Conservation (phyloP, 495 filamentous ascomycete genomes). For the Penicillium longicatenatum region DNA sequence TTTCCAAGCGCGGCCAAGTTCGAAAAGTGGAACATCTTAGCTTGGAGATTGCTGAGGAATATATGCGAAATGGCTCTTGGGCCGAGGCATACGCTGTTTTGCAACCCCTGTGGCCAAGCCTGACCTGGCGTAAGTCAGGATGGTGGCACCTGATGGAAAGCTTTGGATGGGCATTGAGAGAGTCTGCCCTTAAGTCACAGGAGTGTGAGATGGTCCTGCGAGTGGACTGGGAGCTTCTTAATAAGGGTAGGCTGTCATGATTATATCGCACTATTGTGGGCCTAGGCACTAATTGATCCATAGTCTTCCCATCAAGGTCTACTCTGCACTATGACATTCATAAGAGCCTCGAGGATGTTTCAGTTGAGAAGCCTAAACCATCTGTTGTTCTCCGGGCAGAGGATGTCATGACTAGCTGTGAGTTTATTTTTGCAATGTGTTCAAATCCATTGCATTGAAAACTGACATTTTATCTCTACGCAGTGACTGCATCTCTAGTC, state of each 20-base stretch:
- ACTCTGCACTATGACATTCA: conserved; percentile 76
- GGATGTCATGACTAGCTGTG: conserved; percentile 69
- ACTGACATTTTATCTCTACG: conserved; percentile 3
- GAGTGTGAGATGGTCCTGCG: conserved; percentile 67
- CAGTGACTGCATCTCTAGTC: conserved; percentile 68
- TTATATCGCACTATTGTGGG: background rate
- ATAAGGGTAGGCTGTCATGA: conserved; percentile 53
- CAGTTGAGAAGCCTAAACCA: conserved; percentile 56
- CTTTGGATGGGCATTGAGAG: conserved; percentile 70
- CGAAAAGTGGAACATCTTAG: conserved; percentile 69
- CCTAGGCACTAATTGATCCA: conserved; percentile 12
- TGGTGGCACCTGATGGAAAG: conserved; percentile 80
- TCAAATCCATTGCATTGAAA: background rate
- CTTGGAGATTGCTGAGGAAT: conserved; percentile 68
- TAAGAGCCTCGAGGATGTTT: conserved; percentile 61
- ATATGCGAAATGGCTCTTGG: conserved; percentile 64
- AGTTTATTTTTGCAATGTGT: conserved; percentile 21
- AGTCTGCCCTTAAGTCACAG: conserved; percentile 65
- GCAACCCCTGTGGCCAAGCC: conserved; percentile 67
- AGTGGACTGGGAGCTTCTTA: conserved; percentile 84
- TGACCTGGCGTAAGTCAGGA: conserved; percentile 73
- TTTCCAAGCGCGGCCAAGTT: conserved; percentile 60
- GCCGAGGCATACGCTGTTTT: conserved; percentile 66
- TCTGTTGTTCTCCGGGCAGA: conserved; percentile 65
- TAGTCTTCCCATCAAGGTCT: conserved; percentile 61